Evolutionary conservation across 2,329 filamentous ascomycete species (phyloP), one percentile per base, ranked within the genome.

Genomic region (Dryadomyces quercus-mongolicae): DNA sequence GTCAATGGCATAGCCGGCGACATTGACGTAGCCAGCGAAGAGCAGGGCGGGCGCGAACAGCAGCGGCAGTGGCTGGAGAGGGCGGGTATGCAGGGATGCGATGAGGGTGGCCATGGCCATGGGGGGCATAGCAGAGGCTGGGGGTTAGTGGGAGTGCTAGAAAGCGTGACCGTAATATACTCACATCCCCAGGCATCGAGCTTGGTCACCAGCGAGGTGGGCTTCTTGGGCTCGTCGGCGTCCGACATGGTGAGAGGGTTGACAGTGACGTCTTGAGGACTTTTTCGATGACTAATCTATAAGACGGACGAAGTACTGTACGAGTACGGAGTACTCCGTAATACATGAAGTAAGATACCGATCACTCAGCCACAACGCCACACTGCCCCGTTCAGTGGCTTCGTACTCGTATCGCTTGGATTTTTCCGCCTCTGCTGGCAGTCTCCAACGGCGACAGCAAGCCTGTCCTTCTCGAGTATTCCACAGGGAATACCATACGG

Each of bases 1-100:
- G 62, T 79, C 78, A 52, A 75, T 78, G 57, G 73, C 74, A 68
- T 76, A 80, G 56, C 78, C 78, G 20, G 78, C 76, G 7, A 82
- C 72, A 64, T 80, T 80, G 62, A 80, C 72, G 67, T 82, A 82
- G 63, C 72, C 75, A 53, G 73, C 70, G 66, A 81, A 79, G 54
- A 80, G 66, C 36, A 81, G 72, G 25, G 76, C 69, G 62, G 75
- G 73, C 59, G 75, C 67, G 62, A 78, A 71, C 51, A 71, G 61
- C 62, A 81, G 70, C 40, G 78, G 75, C 3, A 78, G 66, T 13
- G 68, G 60, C 59, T 76, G 74, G 50, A 78, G 64, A 38, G 79
- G 79, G 2, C 76, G 75, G 47, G 69, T 70, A 69, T 82, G 79
- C 16, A 81, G 74, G 40, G 78, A 71, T 12, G 75, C 73, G 56